phyloP scores from a whole-genome alignment of 257 asterid species.

The Knoxia roxburghii region DNA sequence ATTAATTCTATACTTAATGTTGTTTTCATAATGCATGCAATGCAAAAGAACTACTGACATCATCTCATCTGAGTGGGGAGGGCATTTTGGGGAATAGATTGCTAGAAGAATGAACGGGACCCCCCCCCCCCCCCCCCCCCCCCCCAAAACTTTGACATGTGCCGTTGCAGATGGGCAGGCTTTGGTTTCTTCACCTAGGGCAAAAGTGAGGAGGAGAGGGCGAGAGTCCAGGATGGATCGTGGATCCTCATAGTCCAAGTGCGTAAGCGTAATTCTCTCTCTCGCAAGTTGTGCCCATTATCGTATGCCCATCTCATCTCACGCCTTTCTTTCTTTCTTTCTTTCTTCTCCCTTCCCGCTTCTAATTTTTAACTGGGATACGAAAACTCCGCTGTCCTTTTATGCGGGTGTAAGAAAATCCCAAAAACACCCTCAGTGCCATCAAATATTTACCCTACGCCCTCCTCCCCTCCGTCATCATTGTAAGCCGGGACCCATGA shows the following conservation, averaged over 20 bases:
- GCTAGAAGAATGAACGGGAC: background rate
- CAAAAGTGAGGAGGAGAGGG: too few species aligned
- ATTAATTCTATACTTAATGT: background rate
- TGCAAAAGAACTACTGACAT: too few species aligned
- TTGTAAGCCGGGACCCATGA: too few species aligned
- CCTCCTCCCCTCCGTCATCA: slow-evolving; percentile 22
- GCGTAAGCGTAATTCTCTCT: background rate
- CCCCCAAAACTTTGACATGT: slow-evolving; percentile 49
- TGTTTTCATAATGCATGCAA: background rate
- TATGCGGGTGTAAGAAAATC: background rate
- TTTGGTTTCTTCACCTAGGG: slow-evolving; percentile 21
- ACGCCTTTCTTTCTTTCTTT: too few species aligned
- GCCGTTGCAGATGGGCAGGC: slow-evolving; percentile 49
- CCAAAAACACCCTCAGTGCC: slow-evolving; percentile 16
- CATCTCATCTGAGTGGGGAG: too few species aligned
- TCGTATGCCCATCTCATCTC: too few species aligned
- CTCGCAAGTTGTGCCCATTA: slow-evolving; percentile 49
- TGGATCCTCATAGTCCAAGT: background rate
- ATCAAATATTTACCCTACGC: slow-evolving; percentile 13
- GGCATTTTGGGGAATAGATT: slow-evolving; percentile 29
- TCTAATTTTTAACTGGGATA: slow-evolving; percentile 23
- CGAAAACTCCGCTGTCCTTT: slow-evolving; percentile 20
- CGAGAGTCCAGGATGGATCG: slow-evolving; percentile 12
- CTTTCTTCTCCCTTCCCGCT: slow-evolving; percentile 68
- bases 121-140: slow-evolving; percentile 32